Percentiles rank a stretch among this genome's conserved stretches.
phyloP scores from a whole-genome alignment of 2,329 filamentous ascomycete genomes.

The Zasmidium angulare region DNA sequence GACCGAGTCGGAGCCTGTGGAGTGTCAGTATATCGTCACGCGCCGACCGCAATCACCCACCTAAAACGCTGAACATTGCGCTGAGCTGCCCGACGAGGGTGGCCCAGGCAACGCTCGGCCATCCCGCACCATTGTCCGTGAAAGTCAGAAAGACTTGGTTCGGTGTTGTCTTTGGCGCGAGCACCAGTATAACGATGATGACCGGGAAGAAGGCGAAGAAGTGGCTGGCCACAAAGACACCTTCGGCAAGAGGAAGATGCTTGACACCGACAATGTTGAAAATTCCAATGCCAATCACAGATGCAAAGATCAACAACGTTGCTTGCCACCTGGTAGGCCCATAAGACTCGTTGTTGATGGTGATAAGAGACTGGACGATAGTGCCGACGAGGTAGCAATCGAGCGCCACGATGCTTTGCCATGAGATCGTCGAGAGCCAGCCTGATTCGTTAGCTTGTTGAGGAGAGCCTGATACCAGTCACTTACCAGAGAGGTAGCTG shows the following conservation, averaged over 20 bases:
- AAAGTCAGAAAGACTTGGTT: constrained; percentile 31
- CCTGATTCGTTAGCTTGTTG: constrained; percentile 15
- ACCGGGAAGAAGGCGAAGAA: constrained; percentile 33
- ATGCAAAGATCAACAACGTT: constrained; percentile 16
- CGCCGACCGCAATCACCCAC: neutral
- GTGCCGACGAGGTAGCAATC: constrained; percentile 16
- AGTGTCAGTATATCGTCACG: neutral
- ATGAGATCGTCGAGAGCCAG: constrained; percentile 20
- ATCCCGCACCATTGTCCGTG: constrained; percentile 24
- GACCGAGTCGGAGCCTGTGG: constrained; percentile 23
- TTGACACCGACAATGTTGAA: constrained; percentile 33
- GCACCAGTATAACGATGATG: constrained; percentile 30
- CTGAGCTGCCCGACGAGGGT: constrained; percentile 23
- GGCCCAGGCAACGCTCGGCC: constrained; percentile 23
- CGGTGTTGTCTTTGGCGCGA: constrained; percentile 29
- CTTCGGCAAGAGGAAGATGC: constrained; percentile 40
- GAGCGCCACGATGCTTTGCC: constrained; percentile 15
- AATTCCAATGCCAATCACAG: constrained; percentile 15
- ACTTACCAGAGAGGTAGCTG: constrained; percentile 23
- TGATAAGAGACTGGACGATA: constrained; percentile 18
- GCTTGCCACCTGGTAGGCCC: constrained; percentile 11
- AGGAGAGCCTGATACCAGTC: neutral
- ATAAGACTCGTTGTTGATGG: constrained; percentile 14
- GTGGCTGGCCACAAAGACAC: constrained; percentile 31
- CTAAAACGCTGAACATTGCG: neutral